Conservation (phyloP, 2,329 filamentous ascomycete species). For the Eurotiales sp. region DNA sequence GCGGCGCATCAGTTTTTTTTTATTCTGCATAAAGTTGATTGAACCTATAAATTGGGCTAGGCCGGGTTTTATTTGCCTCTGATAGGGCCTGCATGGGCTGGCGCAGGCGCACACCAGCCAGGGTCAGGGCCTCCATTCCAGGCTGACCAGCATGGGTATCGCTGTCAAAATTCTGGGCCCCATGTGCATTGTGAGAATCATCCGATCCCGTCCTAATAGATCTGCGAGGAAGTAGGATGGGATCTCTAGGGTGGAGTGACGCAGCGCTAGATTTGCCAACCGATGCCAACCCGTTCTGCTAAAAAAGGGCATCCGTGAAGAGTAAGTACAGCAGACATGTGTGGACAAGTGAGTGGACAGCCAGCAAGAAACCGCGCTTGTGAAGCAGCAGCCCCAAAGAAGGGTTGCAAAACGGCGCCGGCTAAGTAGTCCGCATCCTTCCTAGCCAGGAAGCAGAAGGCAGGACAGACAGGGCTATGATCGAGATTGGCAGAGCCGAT, state of each 20-base stretch:
- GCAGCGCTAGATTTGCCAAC: constrained; percentile 4
- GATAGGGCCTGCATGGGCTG: constrained; percentile 12
- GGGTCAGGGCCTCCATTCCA: constrained; percentile 5
- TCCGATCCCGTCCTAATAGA: constrained; percentile 9
- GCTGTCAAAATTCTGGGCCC: constrained; percentile 12
- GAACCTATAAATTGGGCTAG: constrained; percentile 13
- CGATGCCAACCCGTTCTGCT: background rate
- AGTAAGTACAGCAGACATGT: background rate
- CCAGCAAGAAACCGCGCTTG: background rate
- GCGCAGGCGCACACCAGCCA: constrained; percentile 3
- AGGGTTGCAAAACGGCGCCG: constrained; percentile 1
- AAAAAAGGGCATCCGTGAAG: constrained; percentile 1
- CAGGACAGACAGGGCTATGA: background rate
- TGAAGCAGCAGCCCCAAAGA: background rate
- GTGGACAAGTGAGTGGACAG: background rate
- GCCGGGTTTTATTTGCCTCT: constrained; percentile 5
- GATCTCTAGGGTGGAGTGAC: constrained; percentile 6
- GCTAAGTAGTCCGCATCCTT: constrained; percentile 2
- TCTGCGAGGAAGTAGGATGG: constrained; percentile 5
- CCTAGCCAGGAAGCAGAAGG: background rate
- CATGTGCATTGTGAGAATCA: constrained; percentile 11
- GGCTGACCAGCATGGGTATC: constrained; percentile 8
- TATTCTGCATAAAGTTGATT: constrained; percentile 12
- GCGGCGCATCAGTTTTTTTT: constrained; percentile 15
- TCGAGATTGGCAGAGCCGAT: constrained; percentile 1